Base-by-base conservation (phyloP, 345 rosid genomes). In the Psidium guajava region DNA sequence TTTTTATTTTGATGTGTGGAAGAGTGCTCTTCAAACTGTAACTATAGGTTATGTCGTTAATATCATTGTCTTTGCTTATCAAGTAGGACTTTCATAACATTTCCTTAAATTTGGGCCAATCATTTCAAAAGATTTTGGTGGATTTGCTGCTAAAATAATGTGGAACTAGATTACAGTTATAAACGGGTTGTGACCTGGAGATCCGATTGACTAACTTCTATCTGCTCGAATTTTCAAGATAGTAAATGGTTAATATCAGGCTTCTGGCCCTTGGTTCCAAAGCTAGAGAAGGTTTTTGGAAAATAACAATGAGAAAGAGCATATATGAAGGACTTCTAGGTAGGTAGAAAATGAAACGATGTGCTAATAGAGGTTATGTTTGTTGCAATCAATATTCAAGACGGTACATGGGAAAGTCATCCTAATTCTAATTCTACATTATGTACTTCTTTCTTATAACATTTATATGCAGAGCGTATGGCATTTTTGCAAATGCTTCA, bases 191-290 rank as follows among this genome's bases (percentile, higher is more conserved):
- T 40, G 74, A 3, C 74, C 74, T 61, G 74, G 74, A 61, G 9
- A 61, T 28, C 5, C 5, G 18, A 1, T 61, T 61, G 1, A 61
- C 74, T 61, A 14, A 61, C 74, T 61, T 61, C 74, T 3, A 27
- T 40, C 74, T 27, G 74, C 73, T 59, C 8, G 16, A 61, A 27
- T 15, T 61, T 27, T 86, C 97, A 95, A 94, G 99, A 94, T 88
- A 93, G 98, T 88, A 95, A 95, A 96, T 94, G 98, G 99, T 59
- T 59, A 59, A 20, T 12, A 6, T n/a, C 69, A 59, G 36, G 4
- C 58, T 55, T 55, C n/a, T 55, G 58, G n/a, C n/a, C 12, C 2
- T 55, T 12, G 8, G 91, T 95, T 36, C 3, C 36, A 36, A 3
- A 36, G 36, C 2, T 36, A 36, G 36, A 36, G 36, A 36, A 36